phyloP scores from a whole-genome alignment of 2,329 filamentous ascomycete species.

The Aurifilum marmelostoma region DNA sequence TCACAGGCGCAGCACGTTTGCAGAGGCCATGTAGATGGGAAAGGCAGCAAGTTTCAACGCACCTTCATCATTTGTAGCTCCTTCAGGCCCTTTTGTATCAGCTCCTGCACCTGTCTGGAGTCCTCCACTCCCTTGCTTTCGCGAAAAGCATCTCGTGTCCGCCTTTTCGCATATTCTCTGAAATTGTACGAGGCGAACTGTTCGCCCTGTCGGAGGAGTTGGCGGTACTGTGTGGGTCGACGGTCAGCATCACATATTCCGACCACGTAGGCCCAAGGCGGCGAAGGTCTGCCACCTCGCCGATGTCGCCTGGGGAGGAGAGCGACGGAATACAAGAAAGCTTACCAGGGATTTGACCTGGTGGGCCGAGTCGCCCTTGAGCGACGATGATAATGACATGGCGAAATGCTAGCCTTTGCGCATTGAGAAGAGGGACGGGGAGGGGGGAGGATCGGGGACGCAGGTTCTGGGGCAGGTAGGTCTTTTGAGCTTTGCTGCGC shows the following conservation, averaged over 20 bases:
- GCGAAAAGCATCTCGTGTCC: slow-evolving; percentile 88
- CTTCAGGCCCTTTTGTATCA: slow-evolving; percentile 85
- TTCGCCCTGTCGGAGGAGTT: slow-evolving; percentile 80
- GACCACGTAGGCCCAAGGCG: too few relatives aligned
- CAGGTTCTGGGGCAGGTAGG: slow-evolving; percentile 7
- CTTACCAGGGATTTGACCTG: slow-evolving; percentile 61
- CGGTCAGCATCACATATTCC: slow-evolving; percentile 24
- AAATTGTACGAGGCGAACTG: slow-evolving; percentile 97
- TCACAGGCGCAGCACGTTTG: neutral
- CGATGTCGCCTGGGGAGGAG: neutral
- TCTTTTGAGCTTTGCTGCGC: slow-evolving; percentile 4
- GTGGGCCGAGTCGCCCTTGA: slow-evolving; percentile 59
- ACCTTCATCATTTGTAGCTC: slow-evolving; percentile 93
- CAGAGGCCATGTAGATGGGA: neutral
- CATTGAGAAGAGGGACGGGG: slow-evolving; percentile 7
- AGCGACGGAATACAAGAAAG: slow-evolving; percentile 31
- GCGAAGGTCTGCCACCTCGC: neutral
- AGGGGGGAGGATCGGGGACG: neutral
- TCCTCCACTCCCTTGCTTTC: slow-evolving; percentile 77
- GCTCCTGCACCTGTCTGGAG: slow-evolving; percentile 77
- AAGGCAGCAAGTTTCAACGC: slow-evolving; percentile 30
- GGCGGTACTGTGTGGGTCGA: slow-evolving; percentile 71
- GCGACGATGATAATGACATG: slow-evolving; percentile 36
- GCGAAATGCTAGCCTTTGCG: slow-evolving; percentile 22
- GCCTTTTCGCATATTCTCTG: slow-evolving; percentile 90